Conservation (phyloP, 768 basidiomycete species). For the Hygrophorus russula region DNA sequence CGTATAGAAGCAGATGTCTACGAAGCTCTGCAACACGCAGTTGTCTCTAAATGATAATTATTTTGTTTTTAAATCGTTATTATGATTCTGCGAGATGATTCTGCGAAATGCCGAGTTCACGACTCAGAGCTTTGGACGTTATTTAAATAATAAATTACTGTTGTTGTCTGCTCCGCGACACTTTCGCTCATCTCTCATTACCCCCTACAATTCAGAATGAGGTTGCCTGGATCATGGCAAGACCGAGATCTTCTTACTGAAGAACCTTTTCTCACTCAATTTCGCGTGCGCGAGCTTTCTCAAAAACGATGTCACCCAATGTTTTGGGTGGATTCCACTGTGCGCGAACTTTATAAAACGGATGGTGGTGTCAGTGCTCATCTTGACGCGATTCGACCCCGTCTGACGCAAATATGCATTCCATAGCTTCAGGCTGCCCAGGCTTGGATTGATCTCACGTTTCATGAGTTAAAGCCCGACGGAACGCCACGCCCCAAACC, state of each 20-base stretch:
- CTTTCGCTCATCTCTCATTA: not conserved
- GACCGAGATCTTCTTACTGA: slow-evolving; percentile 15
- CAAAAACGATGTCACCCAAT: not conserved
- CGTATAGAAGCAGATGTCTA: slow-evolving; percentile 93
- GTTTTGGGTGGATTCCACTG: not conserved
- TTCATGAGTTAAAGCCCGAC: not conserved
- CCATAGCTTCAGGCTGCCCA: slow-evolving; percentile 7
- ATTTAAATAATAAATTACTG: not conserved
- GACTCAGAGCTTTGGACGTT: no score
- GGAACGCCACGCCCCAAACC: not conserved
- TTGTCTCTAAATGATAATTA: slow-evolving; percentile 22
- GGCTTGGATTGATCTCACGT: slow-evolving; percentile 9
- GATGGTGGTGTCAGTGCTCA: not conserved
- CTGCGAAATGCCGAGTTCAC: no score
- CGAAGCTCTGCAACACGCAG: slow-evolving; percentile 85
- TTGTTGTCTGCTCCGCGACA: not conserved
- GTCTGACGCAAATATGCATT: not conserved
- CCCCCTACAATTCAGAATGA: slow-evolving; percentile 8
- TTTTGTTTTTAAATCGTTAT: not conserved
- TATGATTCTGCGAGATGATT: no score
- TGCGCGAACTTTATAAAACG: not conserved
- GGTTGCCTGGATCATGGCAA: slow-evolving; percentile 13
- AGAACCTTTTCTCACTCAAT: slow-evolving; percentile 11
- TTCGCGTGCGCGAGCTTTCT: not conserved
- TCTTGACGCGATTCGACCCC: not conserved